phyloP scores from a whole-genome alignment of 768 basidiomycete genomes.

The Pisolithus tinctorius region DNA sequence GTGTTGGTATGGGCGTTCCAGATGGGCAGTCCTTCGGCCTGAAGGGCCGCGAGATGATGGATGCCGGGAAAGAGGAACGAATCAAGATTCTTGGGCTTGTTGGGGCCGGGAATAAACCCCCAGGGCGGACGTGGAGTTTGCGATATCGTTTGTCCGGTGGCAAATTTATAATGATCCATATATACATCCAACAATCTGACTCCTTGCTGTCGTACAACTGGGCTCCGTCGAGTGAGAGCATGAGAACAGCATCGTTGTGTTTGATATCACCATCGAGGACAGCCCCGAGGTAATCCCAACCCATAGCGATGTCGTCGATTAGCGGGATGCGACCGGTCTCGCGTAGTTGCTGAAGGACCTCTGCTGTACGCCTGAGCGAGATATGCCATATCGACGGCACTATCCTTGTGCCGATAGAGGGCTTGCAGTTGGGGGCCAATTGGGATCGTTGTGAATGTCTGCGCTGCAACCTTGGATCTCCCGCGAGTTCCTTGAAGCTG shows the following conservation, averaged over 20 bases:
- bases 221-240: slow-evolving; percentile 33
- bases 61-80: too few relatives aligned
- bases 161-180: slow-evolving; percentile 32
- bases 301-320: slow-evolving; percentile 5
- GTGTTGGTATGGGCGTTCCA: too few relatives aligned
- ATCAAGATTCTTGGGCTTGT: too few relatives aligned
- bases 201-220: slow-evolving; percentile 25
- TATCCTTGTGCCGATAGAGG: slow-evolving; percentile 13
- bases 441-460: slow-evolving; percentile 10
- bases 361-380: not conserved
- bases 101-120: slow-evolving; percentile 17
- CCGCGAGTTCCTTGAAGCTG: not conserved
- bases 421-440: slow-evolving; percentile 28
- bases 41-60: too few relatives aligned
- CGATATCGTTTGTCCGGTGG: slow-evolving; percentile 24
- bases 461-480: slow-evolving; percentile 3
- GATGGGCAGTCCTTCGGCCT: too few relatives aligned
- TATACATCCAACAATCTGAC: slow-evolving; percentile 27
- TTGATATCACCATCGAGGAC: slow-evolving; percentile 1
- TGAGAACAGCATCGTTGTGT: slow-evolving; percentile 22
- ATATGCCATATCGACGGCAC: not conserved
- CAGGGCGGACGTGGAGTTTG: slow-evolving; percentile 8
- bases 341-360: slow-evolving; percentile 1
- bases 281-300: not conserved
- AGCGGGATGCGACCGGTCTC: not conserved